These are phyloP conservation scores for Gracilaria domingensis DNA, from an alignment of 23 red algal genomes.

Conservation along the genomic window DNA sequence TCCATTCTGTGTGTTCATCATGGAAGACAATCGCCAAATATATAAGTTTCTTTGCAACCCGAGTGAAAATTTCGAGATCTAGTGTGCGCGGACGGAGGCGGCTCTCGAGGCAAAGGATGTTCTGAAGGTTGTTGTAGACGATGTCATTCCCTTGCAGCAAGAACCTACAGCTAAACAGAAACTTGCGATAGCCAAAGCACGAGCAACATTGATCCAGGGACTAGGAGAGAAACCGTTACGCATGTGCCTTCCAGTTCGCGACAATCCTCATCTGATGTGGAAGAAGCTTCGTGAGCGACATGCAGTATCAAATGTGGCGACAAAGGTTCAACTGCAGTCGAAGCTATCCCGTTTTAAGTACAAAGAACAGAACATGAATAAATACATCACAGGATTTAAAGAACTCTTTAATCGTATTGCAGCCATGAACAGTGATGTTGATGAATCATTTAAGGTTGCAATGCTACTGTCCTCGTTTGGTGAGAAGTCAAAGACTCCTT, in stretches of 20 bases:
- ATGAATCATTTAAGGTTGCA: background rate
- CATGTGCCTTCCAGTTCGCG: background rate
- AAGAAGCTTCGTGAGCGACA: background rate
- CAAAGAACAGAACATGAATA: background rate
- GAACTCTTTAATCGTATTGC: background rate
- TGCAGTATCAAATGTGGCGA: background rate
- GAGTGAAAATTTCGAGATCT: background rate
- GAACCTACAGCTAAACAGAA: too few species aligned
- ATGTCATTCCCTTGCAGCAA: too few species aligned
- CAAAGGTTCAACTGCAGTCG: background rate
- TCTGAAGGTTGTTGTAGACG: too few species aligned
- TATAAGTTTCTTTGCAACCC: background rate
- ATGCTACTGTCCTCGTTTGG: background rate
- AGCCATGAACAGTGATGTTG: background rate
- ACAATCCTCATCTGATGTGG: slow-evolving; percentile 28
- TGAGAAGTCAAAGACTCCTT: background rate
- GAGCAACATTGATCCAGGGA: slow-evolving; percentile 6
- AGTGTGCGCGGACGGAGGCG: background rate
- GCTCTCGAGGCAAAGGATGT: too few species aligned
- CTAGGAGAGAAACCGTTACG: slow-evolving; percentile 20
- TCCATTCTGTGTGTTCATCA: background rate
- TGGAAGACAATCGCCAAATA: background rate
- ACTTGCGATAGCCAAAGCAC: background rate
- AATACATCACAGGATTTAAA: background rate
- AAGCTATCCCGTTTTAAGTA: background rate